Evolutionary conservation across 768 basidiomycete genomes (phyloP), one percentile per base, ranked within the genome.

Genomic region (Boletus eberwhitei): DNA sequence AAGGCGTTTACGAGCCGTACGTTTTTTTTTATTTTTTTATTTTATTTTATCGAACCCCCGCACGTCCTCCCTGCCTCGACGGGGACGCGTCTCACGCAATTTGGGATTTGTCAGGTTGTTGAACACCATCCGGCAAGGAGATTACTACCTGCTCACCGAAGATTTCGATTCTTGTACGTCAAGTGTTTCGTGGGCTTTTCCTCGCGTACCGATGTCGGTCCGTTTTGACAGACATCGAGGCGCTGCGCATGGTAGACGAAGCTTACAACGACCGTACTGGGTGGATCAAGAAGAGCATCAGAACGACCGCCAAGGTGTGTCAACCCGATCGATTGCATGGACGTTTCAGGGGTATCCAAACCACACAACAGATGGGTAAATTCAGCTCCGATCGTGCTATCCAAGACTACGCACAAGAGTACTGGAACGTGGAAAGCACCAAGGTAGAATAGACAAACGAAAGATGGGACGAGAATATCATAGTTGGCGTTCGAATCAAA

Each of bases 361-460:
- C 50, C 31, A 59, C 46, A 55, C 35, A 87, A 48, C 56, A 65
- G 84, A 98, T 97, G 94, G 94, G 93, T 71, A 95, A 94, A 66
- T 98, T 98, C 78, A 93, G 92, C 70, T 91, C 90, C 34, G 96
- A 98, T 69, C 81, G 95, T 49, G 90, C 93, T 4, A 95, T 97
- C 65, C 83, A 85, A 61, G 89, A 93, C 68, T 96, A 96, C 63
- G 93, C 93, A 2, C 93, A 96, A 72, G 84, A 85, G 63, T 88
- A 86, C 71, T 90, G 87, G 87, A 90, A 87, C 67, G 76, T 89
- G 38, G 87, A 90, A 63, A 75, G 78, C 52, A 63, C 59, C 57
- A 71, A 67, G 35, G 62, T 74, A 41, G 55, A 70, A 38, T 72
- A 57, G 32, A n/a, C 16, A 45, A 34, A 37, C 5, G 17, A 37